Conservation (phyloP, 2,329 filamentous ascomycete species). For the Fusarium oligoseptatum region DNA sequence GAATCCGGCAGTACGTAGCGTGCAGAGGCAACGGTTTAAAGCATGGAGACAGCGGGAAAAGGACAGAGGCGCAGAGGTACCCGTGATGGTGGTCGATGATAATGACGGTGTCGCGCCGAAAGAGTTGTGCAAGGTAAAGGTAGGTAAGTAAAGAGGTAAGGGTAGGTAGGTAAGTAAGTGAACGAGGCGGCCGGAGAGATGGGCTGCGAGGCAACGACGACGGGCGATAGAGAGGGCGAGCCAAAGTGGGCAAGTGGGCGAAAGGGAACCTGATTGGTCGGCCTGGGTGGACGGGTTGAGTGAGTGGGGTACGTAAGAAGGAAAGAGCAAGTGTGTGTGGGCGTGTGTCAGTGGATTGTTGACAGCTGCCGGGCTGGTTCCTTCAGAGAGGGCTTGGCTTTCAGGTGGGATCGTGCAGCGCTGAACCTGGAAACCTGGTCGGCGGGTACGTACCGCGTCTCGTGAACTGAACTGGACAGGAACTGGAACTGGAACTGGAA, state of each 20-base stretch:
- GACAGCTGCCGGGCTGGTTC: constrained; percentile 46
- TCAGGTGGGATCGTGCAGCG: constrained; percentile 39
- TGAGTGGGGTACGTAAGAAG: constrained; percentile 37
- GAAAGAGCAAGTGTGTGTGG: constrained; percentile 42
- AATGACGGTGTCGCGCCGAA: constrained; percentile 38
- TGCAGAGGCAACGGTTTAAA: constrained; percentile 29
- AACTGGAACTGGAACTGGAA: not conserved
- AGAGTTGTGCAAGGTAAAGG: constrained; percentile 36
- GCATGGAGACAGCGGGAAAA: constrained; percentile 14
- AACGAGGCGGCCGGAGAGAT: constrained; percentile 38
- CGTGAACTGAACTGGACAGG: not conserved
- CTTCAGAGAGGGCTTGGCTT: constrained; percentile 42
- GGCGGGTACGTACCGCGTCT: constrained; percentile 31
- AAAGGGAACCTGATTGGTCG: not conserved
- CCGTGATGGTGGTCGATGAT: constrained; percentile 28
- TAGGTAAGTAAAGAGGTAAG: constrained; percentile 21
- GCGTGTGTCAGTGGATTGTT: constrained; percentile 42
- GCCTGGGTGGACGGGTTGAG: constrained; percentile 13
- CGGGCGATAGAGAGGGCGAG: constrained; percentile 41
- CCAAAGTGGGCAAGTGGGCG: constrained; percentile 39
- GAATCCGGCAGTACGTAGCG: constrained; percentile 25
- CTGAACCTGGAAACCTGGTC: constrained; percentile 38
- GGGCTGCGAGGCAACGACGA: constrained; percentile 45
- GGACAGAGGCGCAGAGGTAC: constrained; percentile 26
- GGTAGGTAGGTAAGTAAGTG: constrained; percentile 23